Base-by-base conservation (phyloP, 148 eudicot genomes). In the Camellia granthamiana region DNA sequence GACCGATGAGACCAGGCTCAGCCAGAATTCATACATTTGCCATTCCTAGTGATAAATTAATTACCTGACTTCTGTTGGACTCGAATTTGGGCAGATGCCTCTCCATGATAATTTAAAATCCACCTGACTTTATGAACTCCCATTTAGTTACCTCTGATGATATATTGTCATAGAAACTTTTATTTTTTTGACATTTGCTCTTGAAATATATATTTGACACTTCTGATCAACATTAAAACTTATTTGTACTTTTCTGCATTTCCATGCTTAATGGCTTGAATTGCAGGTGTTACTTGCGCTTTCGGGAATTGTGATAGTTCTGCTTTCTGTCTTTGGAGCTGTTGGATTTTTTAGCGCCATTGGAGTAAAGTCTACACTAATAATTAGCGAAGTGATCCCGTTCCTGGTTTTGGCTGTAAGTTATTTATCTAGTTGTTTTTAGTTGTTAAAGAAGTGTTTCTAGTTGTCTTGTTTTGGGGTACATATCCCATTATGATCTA, bases 331-430 rank as follows among this genome's bases (percentile, higher is more conserved):
- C 64, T 94, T 94, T 52, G 99, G 93, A 80, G 91, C 99, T 46
- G 98, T 92, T 76, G 99, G 99, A 12, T 92, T 97, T 83, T 97
- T 94, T 88, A 97, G 99, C 86, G 97, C 98, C 55, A 71, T 94
- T 85, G 99, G 99, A 79, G 93, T 97, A 70, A 97, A 97, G 83
- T 97, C 99, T 77, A 97, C 99, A 30, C 97, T 97, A 72, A 97
- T 97, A 84, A 97, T 97, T 69, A 92, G 94, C 95, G 99, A 97
- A 97, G 99, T 97, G 88, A 97, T 97, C 77, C 99, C 99, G 71
- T 97, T 97, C 77, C 94, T 97, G 74, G 99, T 94, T 80, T 85
- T 97, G 84, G 99, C 99, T 69, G 99, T 97, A 89, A 92, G 99
- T 88, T 80, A 52, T 19, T 72, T 54, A 23, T 72, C 42, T 54